These are phyloP conservation scores for Tylopilus plumbeoviolaceoides DNA, from an alignment of 768 basidiomycete species.

Conservation along the genomic window DNA sequence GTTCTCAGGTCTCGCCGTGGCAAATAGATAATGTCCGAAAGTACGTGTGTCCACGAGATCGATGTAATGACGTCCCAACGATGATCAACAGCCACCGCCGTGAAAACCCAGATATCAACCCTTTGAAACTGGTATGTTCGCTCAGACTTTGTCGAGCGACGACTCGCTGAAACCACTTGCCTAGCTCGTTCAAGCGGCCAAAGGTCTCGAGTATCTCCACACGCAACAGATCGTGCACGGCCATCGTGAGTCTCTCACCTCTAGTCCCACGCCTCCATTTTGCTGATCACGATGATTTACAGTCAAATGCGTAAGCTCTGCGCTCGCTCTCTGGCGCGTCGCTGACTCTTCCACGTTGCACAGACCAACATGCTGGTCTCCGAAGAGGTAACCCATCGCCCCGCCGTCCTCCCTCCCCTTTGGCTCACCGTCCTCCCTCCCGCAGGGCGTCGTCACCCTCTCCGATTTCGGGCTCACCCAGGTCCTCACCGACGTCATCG, in stretches of 20 bases:
- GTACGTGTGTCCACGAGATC: constrained; percentile 28
- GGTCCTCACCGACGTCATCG: constrained; percentile 54
- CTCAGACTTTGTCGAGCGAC: neutral
- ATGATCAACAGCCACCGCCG: constrained; percentile 38
- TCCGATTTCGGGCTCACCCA: constrained; percentile 66
- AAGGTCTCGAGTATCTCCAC: constrained; percentile 57
- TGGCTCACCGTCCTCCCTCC: neutral
- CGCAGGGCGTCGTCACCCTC: constrained; percentile 50
- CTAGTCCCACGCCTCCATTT: neutral
- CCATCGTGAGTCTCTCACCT: constrained; percentile 42
- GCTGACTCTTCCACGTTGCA: neutral
- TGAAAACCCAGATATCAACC: constrained; percentile 35
- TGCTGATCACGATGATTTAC: constrained; percentile 2
- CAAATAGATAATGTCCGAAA: constrained; percentile 53
- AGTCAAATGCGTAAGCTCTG: constrained; percentile 58
- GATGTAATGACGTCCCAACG: neutral
- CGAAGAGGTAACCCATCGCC: constrained; percentile 32
- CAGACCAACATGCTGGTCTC: constrained; percentile 60
- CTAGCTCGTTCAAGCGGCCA: constrained; percentile 51
- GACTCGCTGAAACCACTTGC: neutral
- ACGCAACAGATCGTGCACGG: constrained; percentile 51
- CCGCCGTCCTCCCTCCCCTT: neutral
- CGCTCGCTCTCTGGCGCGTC: neutral
- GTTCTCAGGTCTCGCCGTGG: constrained; percentile 55
- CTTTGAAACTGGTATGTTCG: constrained; percentile 37